Conservation (phyloP, 257 asterid genomes). For the Solanum chilense region DNA sequence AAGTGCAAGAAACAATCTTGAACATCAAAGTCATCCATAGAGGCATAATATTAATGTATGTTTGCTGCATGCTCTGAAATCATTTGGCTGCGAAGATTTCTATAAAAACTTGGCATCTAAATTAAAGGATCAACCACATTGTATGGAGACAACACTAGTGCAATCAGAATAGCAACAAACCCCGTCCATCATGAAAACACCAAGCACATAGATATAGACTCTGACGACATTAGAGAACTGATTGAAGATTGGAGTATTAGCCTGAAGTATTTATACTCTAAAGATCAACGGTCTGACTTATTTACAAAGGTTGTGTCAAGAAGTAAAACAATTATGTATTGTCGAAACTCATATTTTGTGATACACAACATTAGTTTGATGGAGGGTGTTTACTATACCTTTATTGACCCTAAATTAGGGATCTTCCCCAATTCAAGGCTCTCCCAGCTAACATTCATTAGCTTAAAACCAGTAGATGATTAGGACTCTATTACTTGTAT, state of each 20-base stretch:
- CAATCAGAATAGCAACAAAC: neutral
- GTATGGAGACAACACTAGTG: neutral
- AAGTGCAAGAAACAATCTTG: neutral
- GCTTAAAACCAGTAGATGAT: neutral
- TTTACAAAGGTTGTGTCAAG: no score
- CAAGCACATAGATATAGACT: neutral
- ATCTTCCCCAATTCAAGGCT: no score
- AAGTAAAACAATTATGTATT: neutral
- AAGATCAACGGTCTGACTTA: neutral
- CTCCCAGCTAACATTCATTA: neutral
- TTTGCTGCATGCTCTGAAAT: neutral
- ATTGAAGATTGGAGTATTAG: neutral
- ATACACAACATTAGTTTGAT: neutral
- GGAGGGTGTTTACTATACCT: neutral
- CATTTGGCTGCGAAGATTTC: neutral
- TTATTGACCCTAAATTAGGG: no score
- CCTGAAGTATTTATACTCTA: neutral
- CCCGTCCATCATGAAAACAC: neutral
- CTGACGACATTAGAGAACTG: neutral
- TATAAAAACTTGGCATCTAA: no score
- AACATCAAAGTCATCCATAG: neutral
- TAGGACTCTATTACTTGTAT: neutral
- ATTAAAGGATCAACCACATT: no score
- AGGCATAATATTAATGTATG: neutral
- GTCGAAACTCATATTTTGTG: neutral